A percentile compares a stretch with the other conserved stretches of the same genome.
Conservation (phyloP, 768 basidiomycete species). For the Tulasnella sp. region DNA sequence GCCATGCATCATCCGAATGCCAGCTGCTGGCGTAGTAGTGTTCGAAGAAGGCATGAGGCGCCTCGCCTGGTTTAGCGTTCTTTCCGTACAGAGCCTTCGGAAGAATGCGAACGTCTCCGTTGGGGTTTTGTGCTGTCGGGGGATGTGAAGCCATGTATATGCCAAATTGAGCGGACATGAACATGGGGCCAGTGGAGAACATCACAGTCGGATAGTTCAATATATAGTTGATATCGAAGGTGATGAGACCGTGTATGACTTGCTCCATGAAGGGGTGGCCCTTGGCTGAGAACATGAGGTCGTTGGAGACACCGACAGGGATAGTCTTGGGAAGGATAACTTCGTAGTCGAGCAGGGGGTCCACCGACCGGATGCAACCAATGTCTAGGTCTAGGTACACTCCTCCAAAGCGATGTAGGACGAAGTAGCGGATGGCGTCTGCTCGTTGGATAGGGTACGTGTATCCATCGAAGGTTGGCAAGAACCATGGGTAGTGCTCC, state of each 20-base stretch:
- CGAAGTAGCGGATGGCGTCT: constrained; percentile 95
- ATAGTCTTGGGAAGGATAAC: constrained; percentile 92
- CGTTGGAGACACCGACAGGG: constrained; percentile 95
- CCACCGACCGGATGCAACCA: constrained; percentile 77
- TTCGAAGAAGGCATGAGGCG: constrained; percentile 87
- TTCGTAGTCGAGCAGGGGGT: constrained; percentile 74
- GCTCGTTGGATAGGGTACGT: constrained; percentile 88
- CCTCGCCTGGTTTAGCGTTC: constrained; percentile 73
- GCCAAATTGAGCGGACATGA: constrained; percentile 88
- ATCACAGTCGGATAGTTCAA: constrained; percentile 99
- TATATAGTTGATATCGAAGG: constrained; percentile 88
- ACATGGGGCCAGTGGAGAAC: constrained; percentile 99
- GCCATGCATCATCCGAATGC: constrained; percentile 98
- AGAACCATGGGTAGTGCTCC: constrained; percentile 80
- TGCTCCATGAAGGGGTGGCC: constrained; percentile 83
- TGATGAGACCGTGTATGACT: constrained; percentile 81
- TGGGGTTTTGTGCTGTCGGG: constrained; percentile 39
- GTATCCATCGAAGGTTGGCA: constrained; percentile 89
- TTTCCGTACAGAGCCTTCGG: constrained; percentile 98
- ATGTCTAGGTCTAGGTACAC: constrained; percentile 96
- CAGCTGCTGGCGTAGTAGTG: constrained; percentile 98
- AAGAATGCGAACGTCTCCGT: constrained; percentile 72
- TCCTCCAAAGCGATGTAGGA: constrained; percentile 91
- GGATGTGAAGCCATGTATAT: constrained; percentile 66
- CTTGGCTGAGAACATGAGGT: constrained; percentile 86